These are phyloP conservation scores for Rhytidiadelphus loreus DNA, from an alignment of 225 moss, liverwort and hornwort species.

Conservation along the genomic window DNA sequence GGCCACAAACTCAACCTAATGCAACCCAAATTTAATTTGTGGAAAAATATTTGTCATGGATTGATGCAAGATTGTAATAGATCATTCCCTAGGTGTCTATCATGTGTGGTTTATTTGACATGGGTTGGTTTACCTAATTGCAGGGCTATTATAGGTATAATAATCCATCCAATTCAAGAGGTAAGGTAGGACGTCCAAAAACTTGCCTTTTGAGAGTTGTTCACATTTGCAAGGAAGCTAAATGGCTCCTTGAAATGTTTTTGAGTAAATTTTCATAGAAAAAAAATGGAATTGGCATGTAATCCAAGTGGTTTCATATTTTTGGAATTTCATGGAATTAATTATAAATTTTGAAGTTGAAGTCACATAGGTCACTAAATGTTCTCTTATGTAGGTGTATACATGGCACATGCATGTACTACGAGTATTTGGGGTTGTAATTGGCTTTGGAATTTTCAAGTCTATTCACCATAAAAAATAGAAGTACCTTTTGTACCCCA, in stretches of 20 bases:
- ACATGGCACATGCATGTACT: accelerated
- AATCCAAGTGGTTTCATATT: not conserved
- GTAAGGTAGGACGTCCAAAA: not conserved
- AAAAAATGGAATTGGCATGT: not conserved
- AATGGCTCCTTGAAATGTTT: not conserved
- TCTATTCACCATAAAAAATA: not conserved
- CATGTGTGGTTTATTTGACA: too few relatives aligned
- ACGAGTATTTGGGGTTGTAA: accelerated
- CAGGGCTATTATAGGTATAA: too few relatives aligned
- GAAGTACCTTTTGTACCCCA: accelerated
- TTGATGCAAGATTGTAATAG: too few relatives aligned
- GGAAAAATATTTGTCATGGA: accelerated
- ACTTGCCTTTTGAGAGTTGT: too few relatives aligned
- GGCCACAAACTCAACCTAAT: too few relatives aligned
- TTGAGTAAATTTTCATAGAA: accelerated
- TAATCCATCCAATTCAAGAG: not conserved
- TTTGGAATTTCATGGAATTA: not conserved
- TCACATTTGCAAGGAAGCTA: not conserved
- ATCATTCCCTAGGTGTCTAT: accelerated
- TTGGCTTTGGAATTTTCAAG: accelerated
- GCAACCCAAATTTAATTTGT: too few relatives aligned
- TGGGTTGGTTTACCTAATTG: too few relatives aligned
- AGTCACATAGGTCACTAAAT: not conserved
- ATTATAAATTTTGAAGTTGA: not conserved
- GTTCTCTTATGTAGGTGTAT: accelerated